Base-by-base conservation (phyloP, 208 protist genomes). In the Leishmania martiniquensis region DNA sequence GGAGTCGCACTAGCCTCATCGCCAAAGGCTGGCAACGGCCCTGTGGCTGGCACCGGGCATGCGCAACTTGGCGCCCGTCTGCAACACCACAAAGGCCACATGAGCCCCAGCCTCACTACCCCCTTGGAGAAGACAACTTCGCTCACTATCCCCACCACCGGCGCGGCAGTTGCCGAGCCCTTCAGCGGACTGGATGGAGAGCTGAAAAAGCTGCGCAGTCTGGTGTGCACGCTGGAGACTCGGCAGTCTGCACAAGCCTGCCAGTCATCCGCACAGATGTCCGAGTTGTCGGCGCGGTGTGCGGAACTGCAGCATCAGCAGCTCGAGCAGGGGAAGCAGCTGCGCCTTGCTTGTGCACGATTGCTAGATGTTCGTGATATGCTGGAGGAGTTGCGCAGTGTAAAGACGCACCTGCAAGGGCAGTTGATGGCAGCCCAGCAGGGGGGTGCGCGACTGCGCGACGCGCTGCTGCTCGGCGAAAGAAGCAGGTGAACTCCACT, bases 351-450 rank as follows among this genome's bases (percentile, higher is more conserved):
- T 51, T 68, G 51, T 10, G 68, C 75, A 3, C 68, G 82, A 9
- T 15, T 89, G 57, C 57, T 70, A 1, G 75, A 80, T 6, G 75
- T 87, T 1, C 66, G 79, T 12, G 32, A 60, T 2, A 72, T 77
- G 37, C 32, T 88, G 47, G 74, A 78, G 42, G 59, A 78, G 57
- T 70, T 89, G 62, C 76, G 70, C 7, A 39, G 74, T 54, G 83
- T 82, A 70, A 84, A 84, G 57, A 65, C 84, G 59, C 83, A 81
- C 45, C 72, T 91, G 49, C 84, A 82, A 72, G 76, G 87, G 75
- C 83, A 85, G 78, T 25, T 91, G 73, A 69, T 75, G 0, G 54
- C 72, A 45, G 60, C 84, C 29, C 82, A 85, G 32, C 69, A 78
- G 32, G 85, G 89, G 22, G 47, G 65, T 0, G 47, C 67, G 1